Base-by-base conservation (phyloP, 192 early-diverging fungal genomes). In the Backusella westeae region DNA sequence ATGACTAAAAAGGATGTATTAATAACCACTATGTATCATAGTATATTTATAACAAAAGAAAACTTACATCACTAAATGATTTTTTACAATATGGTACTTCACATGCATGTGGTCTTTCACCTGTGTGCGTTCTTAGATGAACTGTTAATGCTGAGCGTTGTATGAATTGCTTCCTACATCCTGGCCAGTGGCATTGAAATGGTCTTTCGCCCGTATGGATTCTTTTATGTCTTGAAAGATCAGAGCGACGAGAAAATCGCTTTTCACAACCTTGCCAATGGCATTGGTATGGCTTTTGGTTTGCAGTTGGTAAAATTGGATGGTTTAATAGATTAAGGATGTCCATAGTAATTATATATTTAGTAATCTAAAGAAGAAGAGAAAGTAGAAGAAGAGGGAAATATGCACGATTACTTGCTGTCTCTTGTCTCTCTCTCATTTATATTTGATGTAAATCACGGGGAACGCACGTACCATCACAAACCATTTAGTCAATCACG, bases 131-230 rank as follows among this genome's bases (percentile, higher is more conserved):
- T 66, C 93, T 89, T 69, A 87, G 81, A 81, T 94, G 93, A 26
- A 94, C 91, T 7, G 90, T 92, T 59, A 94, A 82, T 71, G 92
- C 93, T 29, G 91, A 93, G 34, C 90, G 88, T 83, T 94, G 93
- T 75, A 93, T 92, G 63, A 79, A 79, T 39, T 79, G 78, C 78
- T 94, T 94, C 77, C 84, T 88, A 80, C 93, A 94, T 65, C 81
- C 88, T 44, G 75, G 69, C 86, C 87, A 88, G 56, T 82, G 67
- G 75, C 93, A 94, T 52, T 82, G 82, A 81, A 89, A 94, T 2
- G 90, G 91, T 80, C 90, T 85, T 70, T 94, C 93, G 52, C 89
- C 88, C 9, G 90, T 92, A 81, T 94, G 93, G 78, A 93, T 92
- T 44, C 93, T 85, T 65, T 81, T 80, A 78, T 94, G 93, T 42